phyloP scores from a whole-genome alignment of 108 stramenopile species.

The Parmales sp. region DNA sequence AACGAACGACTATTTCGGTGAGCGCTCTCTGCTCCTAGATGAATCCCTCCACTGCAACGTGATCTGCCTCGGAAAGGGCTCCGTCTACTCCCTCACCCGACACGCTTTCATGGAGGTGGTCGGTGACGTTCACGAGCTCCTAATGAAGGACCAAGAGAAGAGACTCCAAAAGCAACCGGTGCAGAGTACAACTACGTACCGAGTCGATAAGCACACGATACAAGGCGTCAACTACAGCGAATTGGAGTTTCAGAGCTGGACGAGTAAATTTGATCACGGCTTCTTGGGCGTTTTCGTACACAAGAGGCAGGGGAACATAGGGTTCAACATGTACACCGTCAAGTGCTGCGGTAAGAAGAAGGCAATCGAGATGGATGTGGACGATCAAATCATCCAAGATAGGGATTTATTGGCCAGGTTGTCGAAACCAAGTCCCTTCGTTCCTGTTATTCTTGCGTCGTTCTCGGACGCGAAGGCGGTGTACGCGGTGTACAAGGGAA shows the following conservation, averaged over 20 bases:
- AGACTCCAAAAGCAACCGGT: neutral
- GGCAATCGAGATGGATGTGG: neutral
- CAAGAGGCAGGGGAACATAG: neutral
- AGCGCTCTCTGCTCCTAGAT: conserved; percentile 23
- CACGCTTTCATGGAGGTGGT: conserved; percentile 34
- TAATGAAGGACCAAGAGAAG: neutral
- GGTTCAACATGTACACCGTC: conserved; percentile 6
- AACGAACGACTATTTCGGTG: conserved; percentile 29
- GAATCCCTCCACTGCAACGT: conserved; percentile 48
- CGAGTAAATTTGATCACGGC: neutral
- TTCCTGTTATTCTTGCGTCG: neutral
- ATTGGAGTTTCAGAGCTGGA: conserved; percentile 7
- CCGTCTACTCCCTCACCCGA: conserved; percentile 25
- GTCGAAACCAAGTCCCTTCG: neutral
- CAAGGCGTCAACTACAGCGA: conserved; percentile 5
- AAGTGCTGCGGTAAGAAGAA: conserved; percentile 1
- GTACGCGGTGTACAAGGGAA: conserved; percentile 1
- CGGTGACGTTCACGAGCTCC: conserved; percentile 17
- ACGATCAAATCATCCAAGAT: conserved; percentile 2
- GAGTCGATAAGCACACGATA: conserved; percentile 4
- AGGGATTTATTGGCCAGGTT: neutral
- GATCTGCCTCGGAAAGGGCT: conserved; percentile 19
- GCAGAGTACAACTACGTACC: neutral
- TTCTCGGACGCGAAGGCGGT: conserved; percentile 9
- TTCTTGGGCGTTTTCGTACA: conserved; percentile 3